Conservation (phyloP, 2,329 filamentous ascomycete species). For the Botrytis hyacinthi region DNA sequence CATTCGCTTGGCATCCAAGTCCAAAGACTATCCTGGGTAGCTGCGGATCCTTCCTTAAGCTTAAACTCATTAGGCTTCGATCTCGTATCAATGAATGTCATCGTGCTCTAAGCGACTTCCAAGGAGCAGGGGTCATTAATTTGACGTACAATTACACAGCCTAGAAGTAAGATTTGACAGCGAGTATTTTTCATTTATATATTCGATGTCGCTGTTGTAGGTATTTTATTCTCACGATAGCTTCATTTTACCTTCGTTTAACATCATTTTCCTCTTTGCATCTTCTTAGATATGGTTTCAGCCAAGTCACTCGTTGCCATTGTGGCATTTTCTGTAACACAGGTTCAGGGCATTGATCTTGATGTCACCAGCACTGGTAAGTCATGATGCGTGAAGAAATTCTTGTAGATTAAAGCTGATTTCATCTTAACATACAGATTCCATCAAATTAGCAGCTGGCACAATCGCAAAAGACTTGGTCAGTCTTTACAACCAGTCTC, state of each 20-base stretch:
- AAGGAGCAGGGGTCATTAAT: not conserved
- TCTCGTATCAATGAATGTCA: not conserved
- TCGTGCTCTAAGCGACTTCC: not conserved
- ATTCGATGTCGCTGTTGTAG: not conserved
- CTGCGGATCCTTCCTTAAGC: not conserved
- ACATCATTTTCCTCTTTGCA: not conserved
- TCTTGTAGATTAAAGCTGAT: not conserved
- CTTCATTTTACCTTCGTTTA: not conserved
- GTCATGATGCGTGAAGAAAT: not conserved
- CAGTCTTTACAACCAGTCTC: conserved; percentile 28
- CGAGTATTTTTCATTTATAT: not conserved
- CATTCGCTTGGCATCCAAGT: not conserved
- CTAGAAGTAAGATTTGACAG: no score
- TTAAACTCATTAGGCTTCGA: not conserved
- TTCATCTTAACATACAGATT: conserved; percentile 23
- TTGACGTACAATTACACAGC: no score
- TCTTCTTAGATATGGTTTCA: conserved; percentile 20
- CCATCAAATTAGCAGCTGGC: conserved; percentile 29
- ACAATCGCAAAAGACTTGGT: conserved; percentile 28
- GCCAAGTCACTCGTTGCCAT: conserved; percentile 25
- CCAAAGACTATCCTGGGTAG: not conserved
- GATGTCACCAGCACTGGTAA: conserved; percentile 24
- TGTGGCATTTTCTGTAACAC: conserved; percentile 24
- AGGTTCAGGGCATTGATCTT: conserved; percentile 23
- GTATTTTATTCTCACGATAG: not conserved